Conservation (phyloP, 495 filamentous ascomycete species). For the Penicillium paxilli region DNA sequence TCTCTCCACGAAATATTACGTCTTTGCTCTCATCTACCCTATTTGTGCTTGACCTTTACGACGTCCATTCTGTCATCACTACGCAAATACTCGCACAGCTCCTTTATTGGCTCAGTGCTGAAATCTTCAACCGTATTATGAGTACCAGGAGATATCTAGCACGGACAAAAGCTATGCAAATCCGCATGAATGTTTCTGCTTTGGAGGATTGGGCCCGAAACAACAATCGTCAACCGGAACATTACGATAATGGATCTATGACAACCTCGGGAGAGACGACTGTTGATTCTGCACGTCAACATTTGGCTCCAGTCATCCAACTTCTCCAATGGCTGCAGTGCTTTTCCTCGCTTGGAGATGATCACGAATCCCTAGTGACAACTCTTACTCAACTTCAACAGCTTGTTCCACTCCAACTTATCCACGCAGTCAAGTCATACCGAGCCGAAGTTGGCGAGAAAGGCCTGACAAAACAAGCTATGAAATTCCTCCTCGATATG, state of each 20-base stretch:
- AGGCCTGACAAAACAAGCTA: slow-evolving; percentile 77
- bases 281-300: slow-evolving; percentile 75
- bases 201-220: slow-evolving; percentile 93
- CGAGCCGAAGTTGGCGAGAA: slow-evolving; percentile 95
- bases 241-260: slow-evolving; percentile 91
- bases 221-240: slow-evolving; percentile 93
- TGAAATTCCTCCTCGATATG: slow-evolving; percentile 81
- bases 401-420: slow-evolving; percentile 82
- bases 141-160: slow-evolving; percentile 92
- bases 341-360: slow-evolving; percentile 94
- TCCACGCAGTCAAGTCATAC: slow-evolving; percentile 91
- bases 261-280: slow-evolving; percentile 83
- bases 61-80: slow-evolving; percentile 96
- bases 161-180: slow-evolving; percentile 98
- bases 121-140: slow-evolving; percentile 98
- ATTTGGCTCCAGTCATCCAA: slow-evolving; percentile 90
- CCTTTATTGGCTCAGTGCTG: slow-evolving; percentile 93
- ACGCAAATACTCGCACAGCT: slow-evolving; percentile 91
- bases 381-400: slow-evolving; percentile 86
- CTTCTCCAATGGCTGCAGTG: slow-evolving; percentile 97
- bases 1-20: slow-evolving; percentile 93
- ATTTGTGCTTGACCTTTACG: slow-evolving; percentile 96
- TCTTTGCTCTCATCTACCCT: slow-evolving; percentile 94
- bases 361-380: slow-evolving; percentile 80
- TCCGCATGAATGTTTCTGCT: slow-evolving; percentile 95